Evolutionary conservation across 2,329 filamentous ascomycete genomes (phyloP).

Genomic region (Sarocladium brachiariae): DNA sequence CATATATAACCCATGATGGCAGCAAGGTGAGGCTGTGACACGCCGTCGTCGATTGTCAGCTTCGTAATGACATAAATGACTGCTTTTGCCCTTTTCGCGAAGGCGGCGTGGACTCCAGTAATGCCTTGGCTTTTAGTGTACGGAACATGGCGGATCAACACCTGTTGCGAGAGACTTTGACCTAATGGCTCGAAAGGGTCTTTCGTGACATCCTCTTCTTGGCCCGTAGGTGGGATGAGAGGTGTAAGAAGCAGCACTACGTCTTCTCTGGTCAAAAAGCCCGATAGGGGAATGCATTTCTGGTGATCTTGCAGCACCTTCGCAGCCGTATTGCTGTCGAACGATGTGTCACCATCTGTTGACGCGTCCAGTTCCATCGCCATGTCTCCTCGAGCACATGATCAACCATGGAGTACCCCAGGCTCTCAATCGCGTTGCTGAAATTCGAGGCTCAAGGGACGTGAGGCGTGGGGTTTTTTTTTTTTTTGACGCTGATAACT

Average conservation of each 20-base stretch:
- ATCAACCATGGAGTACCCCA: neutral
- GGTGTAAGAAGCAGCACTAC: slow-evolving; percentile 58
- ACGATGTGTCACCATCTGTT: neutral
- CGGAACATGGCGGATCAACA: slow-evolving; percentile 62
- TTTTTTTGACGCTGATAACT: too few relatives aligned
- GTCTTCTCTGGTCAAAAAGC: slow-evolving; percentile 39
- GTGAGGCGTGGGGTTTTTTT: too few relatives aligned
- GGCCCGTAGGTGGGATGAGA: slow-evolving; percentile 39
- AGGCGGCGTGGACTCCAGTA: slow-evolving; percentile 55
- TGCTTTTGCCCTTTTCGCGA: slow-evolving; percentile 52
- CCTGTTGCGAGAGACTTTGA: slow-evolving; percentile 52
- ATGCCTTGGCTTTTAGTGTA: slow-evolving; percentile 60
- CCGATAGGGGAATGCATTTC: slow-evolving; percentile 40
- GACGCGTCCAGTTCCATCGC: slow-evolving; percentile 1
- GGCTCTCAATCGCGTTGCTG: too few relatives aligned
- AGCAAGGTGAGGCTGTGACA: slow-evolving; percentile 45
- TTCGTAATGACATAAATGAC: slow-evolving; percentile 56
- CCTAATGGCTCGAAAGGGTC: slow-evolving; percentile 72
- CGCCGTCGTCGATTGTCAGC: slow-evolving; percentile 37
- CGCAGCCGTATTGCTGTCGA: neutral
- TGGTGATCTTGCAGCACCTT: slow-evolving; percentile 34
- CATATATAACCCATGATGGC: slow-evolving; percentile 36
- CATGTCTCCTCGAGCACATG: slow-evolving; percentile 2
- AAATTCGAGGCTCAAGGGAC: too few relatives aligned
- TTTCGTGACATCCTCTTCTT: slow-evolving; percentile 32